Evolutionary conservation across 768 basidiomycete species (phyloP), one percentile per base, ranked within the genome.

Genomic region (Psilocybe subaeruginosa): DNA sequence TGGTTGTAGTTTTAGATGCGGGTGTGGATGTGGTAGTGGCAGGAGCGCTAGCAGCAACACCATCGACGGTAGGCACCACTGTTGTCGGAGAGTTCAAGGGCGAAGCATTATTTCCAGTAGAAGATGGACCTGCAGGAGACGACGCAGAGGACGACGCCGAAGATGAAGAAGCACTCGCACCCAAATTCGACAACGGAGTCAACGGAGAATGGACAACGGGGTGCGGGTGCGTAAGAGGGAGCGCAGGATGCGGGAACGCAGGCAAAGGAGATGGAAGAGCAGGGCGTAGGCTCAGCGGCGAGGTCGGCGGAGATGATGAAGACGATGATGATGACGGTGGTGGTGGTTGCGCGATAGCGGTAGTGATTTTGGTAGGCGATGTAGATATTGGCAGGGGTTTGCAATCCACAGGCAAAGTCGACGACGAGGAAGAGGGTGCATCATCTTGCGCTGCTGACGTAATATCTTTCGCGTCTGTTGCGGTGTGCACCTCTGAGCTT

Each of bases 191-290:
- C 8, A 65, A 43, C 35, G 64, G 61, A 7, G 55, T 60, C 29
- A 65, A 19, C 4, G 61, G 64, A 2, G 61, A 65, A 45, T 62
- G 61, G 1, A 62, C 55, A 6, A 35, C 46, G 16, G 61, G 64
- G 9, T 54, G 58, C 23, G 56, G 50, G 9, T 56, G 48, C 1
- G 46, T 7, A 54, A 57, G 59, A 0, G 17, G 12, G 17, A 43
- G 51, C 3, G 43, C 41, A 1, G 51, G n/a, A 16, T 59, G 58
- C 0, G 58, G 51, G 27, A 59, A 59, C 3, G 53, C 8, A 3
- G 59, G 59, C 5, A 60, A n/a, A 1, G 59, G 59, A 3, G 59
- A 60, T 1, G 59, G 59, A 14, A 60, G 27, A 2, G 53, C 33
- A 0, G 59, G 54, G 16, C 53, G 31, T 14, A 60, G 19, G 39